Evolutionary conservation across 208 protist species (phyloP).

Genomic region (Acanthamoeba healyi): DNA sequence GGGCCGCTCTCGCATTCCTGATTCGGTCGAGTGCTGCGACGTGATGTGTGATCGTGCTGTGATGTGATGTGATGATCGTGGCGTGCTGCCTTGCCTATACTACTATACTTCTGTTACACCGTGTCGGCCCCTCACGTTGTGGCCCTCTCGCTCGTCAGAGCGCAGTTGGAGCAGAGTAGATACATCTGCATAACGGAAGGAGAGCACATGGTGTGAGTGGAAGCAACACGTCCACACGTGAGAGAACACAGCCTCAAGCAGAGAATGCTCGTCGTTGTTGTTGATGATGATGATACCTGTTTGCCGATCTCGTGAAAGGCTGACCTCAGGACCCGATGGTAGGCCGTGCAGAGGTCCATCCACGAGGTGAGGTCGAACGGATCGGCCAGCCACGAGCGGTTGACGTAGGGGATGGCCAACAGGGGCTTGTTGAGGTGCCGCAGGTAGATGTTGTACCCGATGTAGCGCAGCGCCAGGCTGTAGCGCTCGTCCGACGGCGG

Average conservation of each 20-base stretch:
- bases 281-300: not conserved
- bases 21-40: no score
- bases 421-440: constrained; percentile 61
- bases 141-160: not conserved
- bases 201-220: no score
- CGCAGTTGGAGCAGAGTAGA: not conserved
- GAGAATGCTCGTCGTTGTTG: no score
- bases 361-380: constrained; percentile 44
- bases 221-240: no score
- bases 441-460: constrained; percentile 61
- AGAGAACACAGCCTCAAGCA: no score
- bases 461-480: constrained; percentile 47
- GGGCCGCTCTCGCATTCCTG: no score
- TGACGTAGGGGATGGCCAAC: constrained; percentile 60
- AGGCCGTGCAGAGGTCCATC: constrained; percentile 39
- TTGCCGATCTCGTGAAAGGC: constrained; percentile 31
- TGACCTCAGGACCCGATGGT: not conserved
- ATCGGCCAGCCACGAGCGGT: constrained; percentile 38
- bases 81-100: no score
- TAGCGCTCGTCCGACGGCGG: constrained; percentile 48
- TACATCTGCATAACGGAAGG: not conserved
- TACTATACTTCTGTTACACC: no score
- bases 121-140: not conserved
- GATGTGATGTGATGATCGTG: no score
- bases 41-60: no score